Conservation (phyloP, 2,329 filamentous ascomycete genomes). For the Aspergillus udagawae region DNA sequence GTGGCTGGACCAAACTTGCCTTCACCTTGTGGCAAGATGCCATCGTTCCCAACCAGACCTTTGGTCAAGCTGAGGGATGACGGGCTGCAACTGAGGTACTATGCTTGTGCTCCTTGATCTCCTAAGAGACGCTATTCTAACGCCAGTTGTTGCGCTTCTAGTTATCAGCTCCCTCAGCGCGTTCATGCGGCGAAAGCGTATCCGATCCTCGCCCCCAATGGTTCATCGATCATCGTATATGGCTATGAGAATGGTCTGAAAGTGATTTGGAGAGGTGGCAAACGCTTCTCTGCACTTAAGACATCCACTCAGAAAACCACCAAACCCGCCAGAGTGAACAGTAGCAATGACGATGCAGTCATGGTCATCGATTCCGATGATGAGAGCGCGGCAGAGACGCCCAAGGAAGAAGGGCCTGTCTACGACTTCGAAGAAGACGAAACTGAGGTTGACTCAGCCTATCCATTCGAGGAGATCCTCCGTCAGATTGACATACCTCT, state of each 20-base stretch:
- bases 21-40: constrained; percentile 23
- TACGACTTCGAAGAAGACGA: constrained; percentile 52
- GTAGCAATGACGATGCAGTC: constrained; percentile 39
- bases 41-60: constrained; percentile 33
- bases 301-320: constrained; percentile 21
- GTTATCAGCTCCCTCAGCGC: constrained; percentile 59
- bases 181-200: constrained; percentile 55
- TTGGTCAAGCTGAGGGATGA: constrained; percentile 37
- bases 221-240: constrained; percentile 59
- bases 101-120: not conserved
- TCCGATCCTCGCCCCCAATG: constrained; percentile 56
- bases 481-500: constrained; percentile 54
- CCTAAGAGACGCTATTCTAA: constrained; percentile 4
- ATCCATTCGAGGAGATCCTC: constrained; percentile 52
- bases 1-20: constrained; percentile 14
- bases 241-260: constrained; percentile 56
- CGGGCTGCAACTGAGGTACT: constrained; percentile 42
- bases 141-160: constrained; percentile 24
- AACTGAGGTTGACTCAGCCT: constrained; percentile 52
- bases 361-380: constrained; percentile 57
- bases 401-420: constrained; percentile 16
- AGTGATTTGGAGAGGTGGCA: constrained; percentile 59
- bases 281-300: constrained; percentile 39
- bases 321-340: constrained; percentile 20
- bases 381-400: constrained; percentile 41